A percentile compares a stretch with the other conserved stretches of the same genome.
These are phyloP conservation scores for Papiliotrema fonsecae DNA, from an alignment of 1,284 basidiomycete species.

Conservation along the genomic window DNA sequence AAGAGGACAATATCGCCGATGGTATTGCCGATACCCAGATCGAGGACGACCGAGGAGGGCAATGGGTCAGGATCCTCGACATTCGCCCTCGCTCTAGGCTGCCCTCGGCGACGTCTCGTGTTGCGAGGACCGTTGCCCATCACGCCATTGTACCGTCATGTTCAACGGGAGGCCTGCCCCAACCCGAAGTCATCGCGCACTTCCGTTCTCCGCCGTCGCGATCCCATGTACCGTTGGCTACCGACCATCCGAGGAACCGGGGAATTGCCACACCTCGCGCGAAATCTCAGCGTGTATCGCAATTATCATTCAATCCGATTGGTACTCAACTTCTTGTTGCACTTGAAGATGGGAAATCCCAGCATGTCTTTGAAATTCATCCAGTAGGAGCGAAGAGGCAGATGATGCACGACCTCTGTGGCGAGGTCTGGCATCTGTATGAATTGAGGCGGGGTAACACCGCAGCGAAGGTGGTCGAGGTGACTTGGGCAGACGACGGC, in stretches of 20 bases:
- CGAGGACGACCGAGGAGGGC: constrained; percentile 7
- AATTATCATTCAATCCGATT: constrained; percentile 58
- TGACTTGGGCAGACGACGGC: constrained; percentile 57
- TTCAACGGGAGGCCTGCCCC: no score
- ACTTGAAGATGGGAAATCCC: constrained; percentile 24
- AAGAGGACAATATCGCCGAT: constrained; percentile 18
- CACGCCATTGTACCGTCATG: no score
- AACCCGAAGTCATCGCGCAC: constrained; percentile 32
- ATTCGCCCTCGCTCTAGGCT: constrained; percentile 13
- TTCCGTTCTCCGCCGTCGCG: constrained; percentile 33
- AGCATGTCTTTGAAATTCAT: constrained; percentile 23
- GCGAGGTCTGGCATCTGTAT: constrained; percentile 60
- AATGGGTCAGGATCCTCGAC: constrained; percentile 43
- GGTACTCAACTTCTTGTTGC: constrained; percentile 59
- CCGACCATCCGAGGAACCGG: not conserved
- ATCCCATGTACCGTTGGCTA: constrained; percentile 6
- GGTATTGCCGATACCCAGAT: not conserved
- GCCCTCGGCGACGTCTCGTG: no score
- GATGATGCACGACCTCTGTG: constrained; percentile 16
- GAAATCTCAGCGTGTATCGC: constrained; percentile 48
- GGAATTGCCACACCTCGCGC: not conserved
- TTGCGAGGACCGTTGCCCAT: no score
- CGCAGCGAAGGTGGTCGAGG: constrained; percentile 57
- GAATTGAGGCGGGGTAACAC: constrained; percentile 67
- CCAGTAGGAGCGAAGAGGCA: constrained; percentile 18